These are phyloP conservation scores for Ilyonectria destructans DNA, from an alignment of 2,329 filamentous ascomycete genomes.

Conservation along the genomic window DNA sequence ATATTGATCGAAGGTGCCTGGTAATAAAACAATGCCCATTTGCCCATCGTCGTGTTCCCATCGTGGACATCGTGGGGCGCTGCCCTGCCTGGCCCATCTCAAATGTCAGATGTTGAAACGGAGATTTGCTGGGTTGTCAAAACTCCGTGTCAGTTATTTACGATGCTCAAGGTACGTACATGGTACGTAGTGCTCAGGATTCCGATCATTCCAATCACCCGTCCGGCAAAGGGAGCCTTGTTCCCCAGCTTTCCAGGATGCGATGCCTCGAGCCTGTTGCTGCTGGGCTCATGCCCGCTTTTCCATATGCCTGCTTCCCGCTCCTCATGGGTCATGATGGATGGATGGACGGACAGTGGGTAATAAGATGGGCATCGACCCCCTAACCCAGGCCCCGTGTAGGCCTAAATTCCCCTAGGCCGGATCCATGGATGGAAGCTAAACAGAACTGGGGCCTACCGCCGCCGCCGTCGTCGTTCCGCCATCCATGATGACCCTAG, in stretches of 20 bases:
- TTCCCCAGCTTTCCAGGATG: slow-evolving; percentile 25
- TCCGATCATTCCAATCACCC: background rate
- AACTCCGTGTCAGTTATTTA: slow-evolving; percentile 3
- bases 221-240: slow-evolving; percentile 3
- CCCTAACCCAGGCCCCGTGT: background rate
- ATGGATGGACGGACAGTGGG: background rate
- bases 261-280: background rate
- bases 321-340: background rate
- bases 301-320: slow-evolving; percentile 6
- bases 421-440: slow-evolving; percentile 19
- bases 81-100: background rate
- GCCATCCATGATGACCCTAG: background rate
- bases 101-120: slow-evolving; percentile 7
- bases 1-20: background rate
- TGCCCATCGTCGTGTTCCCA: background rate
- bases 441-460: slow-evolving; percentile 42
- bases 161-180: background rate
- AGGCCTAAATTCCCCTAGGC: slow-evolving; percentile 20
- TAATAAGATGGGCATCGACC: background rate
- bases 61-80: background rate
- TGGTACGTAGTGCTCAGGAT: background rate
- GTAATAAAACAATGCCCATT: background rate
- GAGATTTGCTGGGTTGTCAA: slow-evolving; percentile 5
- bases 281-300: background rate
- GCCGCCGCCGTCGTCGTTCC: slow-evolving; percentile 34